phyloP scores from a whole-genome alignment of 495 filamentous ascomycete species.

The Cercophora samala region DNA sequence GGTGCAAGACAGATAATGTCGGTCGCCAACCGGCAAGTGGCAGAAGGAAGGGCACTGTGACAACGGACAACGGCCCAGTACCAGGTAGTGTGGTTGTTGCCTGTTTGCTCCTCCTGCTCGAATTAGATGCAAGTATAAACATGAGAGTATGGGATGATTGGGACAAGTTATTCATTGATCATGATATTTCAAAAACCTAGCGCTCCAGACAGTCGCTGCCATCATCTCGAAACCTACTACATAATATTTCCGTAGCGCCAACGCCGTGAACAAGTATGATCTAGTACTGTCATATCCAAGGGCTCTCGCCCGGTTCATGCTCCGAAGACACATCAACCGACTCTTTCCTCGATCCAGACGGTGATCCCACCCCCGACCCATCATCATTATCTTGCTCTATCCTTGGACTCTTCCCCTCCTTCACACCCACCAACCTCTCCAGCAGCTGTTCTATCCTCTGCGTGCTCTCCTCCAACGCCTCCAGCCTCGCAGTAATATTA shows the following conservation, averaged over 20 bases:
- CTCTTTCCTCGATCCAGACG: neutral
- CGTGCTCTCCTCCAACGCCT: slow-evolving; percentile 38
- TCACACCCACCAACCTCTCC: slow-evolving; percentile 25
- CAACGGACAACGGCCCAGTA: too few species aligned
- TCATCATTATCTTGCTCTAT: slow-evolving; percentile 1
- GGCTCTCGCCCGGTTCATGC: neutral
- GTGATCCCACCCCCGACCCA: neutral
- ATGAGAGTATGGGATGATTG: neutral
- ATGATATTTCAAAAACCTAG: neutral
- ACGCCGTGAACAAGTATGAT: too few species aligned
- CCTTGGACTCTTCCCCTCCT: slow-evolving; percentile 5
- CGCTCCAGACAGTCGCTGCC: neutral
- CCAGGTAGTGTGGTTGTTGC: neutral
- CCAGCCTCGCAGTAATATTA: slow-evolving; percentile 35
- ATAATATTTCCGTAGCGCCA: too few species aligned
- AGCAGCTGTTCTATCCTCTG: slow-evolving; percentile 41
- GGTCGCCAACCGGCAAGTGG: neutral
- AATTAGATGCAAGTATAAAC: neutral
- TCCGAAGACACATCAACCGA: neutral
- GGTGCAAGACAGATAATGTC: neutral
- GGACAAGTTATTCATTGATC: neutral
- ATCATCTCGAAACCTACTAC: neutral
- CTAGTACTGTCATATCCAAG: neutral
- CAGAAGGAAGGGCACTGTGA: neutral
- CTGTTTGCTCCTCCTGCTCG: neutral